Conservation (phyloP, 495 filamentous ascomycete genomes). For the Aspergillus sclerotioniger region DNA sequence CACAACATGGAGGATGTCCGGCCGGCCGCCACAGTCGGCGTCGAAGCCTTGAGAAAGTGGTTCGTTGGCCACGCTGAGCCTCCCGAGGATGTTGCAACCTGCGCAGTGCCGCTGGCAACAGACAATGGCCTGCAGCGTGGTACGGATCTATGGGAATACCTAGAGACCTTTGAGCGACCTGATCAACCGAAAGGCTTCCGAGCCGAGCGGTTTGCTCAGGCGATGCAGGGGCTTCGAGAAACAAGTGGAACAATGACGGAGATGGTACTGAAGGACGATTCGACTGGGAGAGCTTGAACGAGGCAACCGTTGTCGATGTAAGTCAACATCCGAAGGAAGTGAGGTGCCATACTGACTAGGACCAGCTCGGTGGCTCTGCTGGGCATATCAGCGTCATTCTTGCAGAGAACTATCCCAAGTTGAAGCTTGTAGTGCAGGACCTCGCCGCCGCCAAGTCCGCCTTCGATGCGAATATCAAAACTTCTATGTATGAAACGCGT, state of each 20-base stretch:
- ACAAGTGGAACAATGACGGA: not conserved
- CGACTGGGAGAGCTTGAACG: not conserved
- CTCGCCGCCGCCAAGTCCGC: not conserved
- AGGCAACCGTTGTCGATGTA: slow-evolving; percentile 4
- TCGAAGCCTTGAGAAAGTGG: not conserved
- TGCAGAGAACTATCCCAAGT: not conserved
- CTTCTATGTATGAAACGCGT: not conserved
- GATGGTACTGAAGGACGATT: not conserved
- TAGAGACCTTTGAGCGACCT: not conserved
- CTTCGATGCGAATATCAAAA: not conserved
- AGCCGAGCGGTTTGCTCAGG: not conserved
- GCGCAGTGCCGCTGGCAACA: not conserved
- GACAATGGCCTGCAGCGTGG: not conserved
- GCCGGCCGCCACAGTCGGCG: not conserved
- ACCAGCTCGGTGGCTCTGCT: not conserved
- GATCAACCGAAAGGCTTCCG: not conserved
- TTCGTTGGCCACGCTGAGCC: not conserved
- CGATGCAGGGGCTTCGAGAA: not conserved
- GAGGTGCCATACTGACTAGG: not conserved
- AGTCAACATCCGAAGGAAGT: not conserved
- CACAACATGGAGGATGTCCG: not conserved
- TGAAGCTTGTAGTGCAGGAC: not conserved
- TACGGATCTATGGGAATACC: not conserved
- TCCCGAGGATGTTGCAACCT: not conserved
- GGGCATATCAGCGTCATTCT: not conserved